Conservation (phyloP, 176 grass and related monocot genomes). For the Coix lacrymajobi region DNA sequence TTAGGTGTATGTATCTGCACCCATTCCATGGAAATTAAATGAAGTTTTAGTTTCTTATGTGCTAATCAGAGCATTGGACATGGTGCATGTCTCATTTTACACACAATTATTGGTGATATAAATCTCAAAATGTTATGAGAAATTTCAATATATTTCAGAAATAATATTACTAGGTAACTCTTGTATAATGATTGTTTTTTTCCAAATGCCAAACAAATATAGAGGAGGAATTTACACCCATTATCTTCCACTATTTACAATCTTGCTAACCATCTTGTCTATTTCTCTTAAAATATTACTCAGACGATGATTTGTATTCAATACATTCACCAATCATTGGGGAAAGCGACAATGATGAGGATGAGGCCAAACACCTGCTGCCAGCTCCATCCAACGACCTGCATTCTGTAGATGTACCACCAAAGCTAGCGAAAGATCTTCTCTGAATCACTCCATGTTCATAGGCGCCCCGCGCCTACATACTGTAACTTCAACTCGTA, state of each 20-base stretch:
- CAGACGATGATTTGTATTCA: slow-evolving; percentile 74
- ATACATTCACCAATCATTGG: slow-evolving; percentile 44
- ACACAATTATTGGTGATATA: background rate
- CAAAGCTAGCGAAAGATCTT: slow-evolving; percentile 58
- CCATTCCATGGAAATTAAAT: background rate
- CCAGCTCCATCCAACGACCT: slow-evolving; percentile 34
- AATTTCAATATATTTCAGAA: background rate
- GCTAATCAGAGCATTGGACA: background rate
- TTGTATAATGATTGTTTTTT: slow-evolving; percentile 2
- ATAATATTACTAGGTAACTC: background rate
- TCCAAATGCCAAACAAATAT: background rate
- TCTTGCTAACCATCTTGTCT: slow-evolving; percentile 7
- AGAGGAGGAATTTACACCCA: background rate
- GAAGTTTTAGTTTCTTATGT: background rate
- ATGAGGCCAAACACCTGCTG: slow-evolving; percentile 43
- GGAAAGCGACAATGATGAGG: slow-evolving; percentile 38
- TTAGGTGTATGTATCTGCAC: background rate
- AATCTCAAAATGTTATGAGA: background rate
- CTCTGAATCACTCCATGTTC: slow-evolving; percentile 36
- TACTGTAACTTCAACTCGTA: background rate
- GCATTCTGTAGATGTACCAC: slow-evolving; percentile 48
- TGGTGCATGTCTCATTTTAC: background rate
- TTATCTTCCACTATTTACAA: background rate
- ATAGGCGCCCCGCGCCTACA: background rate
- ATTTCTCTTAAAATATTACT: slow-evolving; percentile 20